phyloP scores from a whole-genome alignment of 768 basidiomycete genomes.

The Boletus subcaerulescens region DNA sequence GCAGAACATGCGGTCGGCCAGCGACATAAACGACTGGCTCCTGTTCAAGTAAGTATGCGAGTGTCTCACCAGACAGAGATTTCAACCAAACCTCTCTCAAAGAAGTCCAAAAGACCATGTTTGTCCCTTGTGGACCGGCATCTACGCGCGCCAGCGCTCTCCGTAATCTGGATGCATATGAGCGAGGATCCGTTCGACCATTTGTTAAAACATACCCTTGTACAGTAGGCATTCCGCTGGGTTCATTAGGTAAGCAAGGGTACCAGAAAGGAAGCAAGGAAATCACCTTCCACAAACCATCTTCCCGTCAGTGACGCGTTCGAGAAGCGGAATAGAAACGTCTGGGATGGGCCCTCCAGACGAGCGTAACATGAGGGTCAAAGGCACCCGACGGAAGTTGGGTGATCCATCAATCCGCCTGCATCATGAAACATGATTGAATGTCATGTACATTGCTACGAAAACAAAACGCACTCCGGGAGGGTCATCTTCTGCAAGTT shows the following conservation, averaged over 20 bases:
- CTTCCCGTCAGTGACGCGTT: slow-evolving; percentile 42
- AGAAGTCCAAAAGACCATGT: slow-evolving; percentile 90
- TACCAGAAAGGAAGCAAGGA: background rate
- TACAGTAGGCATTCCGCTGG: slow-evolving; percentile 91
- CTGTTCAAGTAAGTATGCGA: slow-evolving; percentile 34
- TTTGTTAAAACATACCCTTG: slow-evolving; percentile 47
- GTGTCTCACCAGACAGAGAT: background rate
- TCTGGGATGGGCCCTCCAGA: slow-evolving; percentile 28
- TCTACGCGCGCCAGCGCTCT: slow-evolving; percentile 75
- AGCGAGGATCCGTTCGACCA: background rate
- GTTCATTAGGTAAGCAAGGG: slow-evolving; percentile 21
- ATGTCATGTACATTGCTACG: background rate
- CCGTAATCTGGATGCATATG: slow-evolving; percentile 52
- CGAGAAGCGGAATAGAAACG: slow-evolving; percentile 35
- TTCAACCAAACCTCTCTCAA: slow-evolving; percentile 69
- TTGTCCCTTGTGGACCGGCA: slow-evolving; percentile 73
- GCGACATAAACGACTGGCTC: slow-evolving; percentile 92
- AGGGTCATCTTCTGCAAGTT: slow-evolving; percentile 96
- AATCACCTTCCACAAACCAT: slow-evolving; percentile 77
- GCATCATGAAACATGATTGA: slow-evolving; percentile 2
- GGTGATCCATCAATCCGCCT: slow-evolving; percentile 91
- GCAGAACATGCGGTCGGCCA: slow-evolving; percentile 85
- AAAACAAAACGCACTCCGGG: slow-evolving; percentile 63
- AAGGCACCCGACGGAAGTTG: slow-evolving; percentile 83
- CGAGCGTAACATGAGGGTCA: slow-evolving; percentile 44